Base-by-base conservation (phyloP, 176 grass and related monocot genomes). In the Zoysia japonica region DNA sequence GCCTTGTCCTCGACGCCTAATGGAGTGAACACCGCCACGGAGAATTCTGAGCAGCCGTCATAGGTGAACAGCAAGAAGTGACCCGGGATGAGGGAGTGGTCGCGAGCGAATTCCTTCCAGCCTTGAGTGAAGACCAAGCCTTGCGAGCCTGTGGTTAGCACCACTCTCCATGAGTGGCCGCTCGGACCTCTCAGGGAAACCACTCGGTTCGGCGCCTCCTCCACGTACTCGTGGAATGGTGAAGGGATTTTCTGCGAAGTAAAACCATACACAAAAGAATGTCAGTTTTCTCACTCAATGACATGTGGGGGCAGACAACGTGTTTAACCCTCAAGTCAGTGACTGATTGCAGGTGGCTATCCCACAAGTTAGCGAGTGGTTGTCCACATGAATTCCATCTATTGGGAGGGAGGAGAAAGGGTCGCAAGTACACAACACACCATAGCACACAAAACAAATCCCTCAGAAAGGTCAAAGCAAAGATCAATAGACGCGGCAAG, bases 21-120 rank as follows among this genome's bases (percentile, higher is more conserved):
- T 20, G 9, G 0, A 75, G 83, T 76, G 59, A 94, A 94, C 14
- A 98, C 74, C 38, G 56, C 52, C 4, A 98, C 92, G 9, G 86
- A 93, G 84, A 98, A 98, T 0, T 64, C 65, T 4, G 67, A 80
- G 38, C 5, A 55, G 17, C 86, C 88, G 72, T 91, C 90, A 44
- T 93, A 87, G 35, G 54, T 76, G 78, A 98, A 94, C 1, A 94
- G 75, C 67, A 98, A 69, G 47, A 95, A 82, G 65, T 94, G 83
- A 41, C 95, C 89, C 5, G 15, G 11, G 61, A 71, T 19, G 13
- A 97, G 28, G 1, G 85, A 87, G 57, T 97, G 92, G 43, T 94
- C 95, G 9, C 12, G 50, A 51, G 89, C 83, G 36, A 97, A 97
- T 59, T 88, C 77, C 45, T 86, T 87, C 95, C 92, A 97, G 9